Evolutionary conservation across 176 grass and related monocot species (phyloP).

Genomic region (Zizania latifolia): DNA sequence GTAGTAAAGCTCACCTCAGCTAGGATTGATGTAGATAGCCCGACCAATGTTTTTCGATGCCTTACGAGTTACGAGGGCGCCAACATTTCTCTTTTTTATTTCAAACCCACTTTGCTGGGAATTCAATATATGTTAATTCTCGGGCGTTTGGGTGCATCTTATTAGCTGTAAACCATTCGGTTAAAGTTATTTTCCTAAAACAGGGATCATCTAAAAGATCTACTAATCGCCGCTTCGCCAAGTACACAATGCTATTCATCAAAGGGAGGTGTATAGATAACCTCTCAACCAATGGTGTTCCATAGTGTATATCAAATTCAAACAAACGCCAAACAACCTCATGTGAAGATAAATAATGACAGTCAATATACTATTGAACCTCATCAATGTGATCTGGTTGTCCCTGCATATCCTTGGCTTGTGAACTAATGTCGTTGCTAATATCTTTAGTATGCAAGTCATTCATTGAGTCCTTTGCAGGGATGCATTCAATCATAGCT

Average conservation of each 20-base stretch:
- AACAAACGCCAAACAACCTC: no score
- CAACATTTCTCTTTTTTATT: not conserved
- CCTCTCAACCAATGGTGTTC: constrained; percentile 9
- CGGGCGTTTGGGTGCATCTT: not conserved
- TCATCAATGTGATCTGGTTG: not conserved
- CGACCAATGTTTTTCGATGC: not conserved
- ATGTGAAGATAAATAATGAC: no score
- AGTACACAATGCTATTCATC: not conserved
- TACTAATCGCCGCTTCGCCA: not conserved
- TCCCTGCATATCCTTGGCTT: not conserved
- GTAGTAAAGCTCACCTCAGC: constrained; percentile 16
- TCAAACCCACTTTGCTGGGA: constrained; percentile 13
- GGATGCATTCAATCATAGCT: not conserved
- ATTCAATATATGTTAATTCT: constrained; percentile 13
- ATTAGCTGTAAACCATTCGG: constrained; percentile 15
- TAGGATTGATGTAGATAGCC: constrained; percentile 20
- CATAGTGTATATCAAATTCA: constrained; percentile 34
- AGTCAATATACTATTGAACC: no score
- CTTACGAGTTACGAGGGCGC: not conserved
- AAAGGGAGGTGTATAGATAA: constrained; percentile 1
- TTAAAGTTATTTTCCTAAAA: not conserved
- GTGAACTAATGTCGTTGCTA: no score
- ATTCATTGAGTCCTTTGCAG: not conserved
- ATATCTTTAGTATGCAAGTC: not conserved
- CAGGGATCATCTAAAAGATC: not conserved